phyloP scores from a whole-genome alignment of 306 rosid species.

The Ziziphus jujuba region DNA sequence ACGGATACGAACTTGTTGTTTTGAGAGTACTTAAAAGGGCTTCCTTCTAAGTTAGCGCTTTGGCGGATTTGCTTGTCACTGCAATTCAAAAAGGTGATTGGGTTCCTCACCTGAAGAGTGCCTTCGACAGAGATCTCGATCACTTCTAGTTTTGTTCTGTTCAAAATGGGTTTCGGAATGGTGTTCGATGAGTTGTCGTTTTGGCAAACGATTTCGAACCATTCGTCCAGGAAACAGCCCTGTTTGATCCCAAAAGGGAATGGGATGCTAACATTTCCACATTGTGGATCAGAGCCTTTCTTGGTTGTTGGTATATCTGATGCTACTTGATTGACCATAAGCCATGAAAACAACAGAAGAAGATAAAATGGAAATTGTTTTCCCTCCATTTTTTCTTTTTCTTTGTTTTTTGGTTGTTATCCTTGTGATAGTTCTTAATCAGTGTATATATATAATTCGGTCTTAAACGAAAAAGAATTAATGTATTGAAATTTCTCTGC shows the following conservation, averaged over 20 bases:
- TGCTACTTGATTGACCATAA: background rate
- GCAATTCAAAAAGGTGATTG: background rate
- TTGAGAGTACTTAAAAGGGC: conserved; percentile 10
- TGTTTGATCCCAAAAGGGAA: conserved; percentile 3
- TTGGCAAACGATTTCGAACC: conserved; percentile 7
- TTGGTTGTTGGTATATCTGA: background rate
- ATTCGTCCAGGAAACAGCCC: conserved; percentile 3
- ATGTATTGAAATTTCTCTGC: no score
- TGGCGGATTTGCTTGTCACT: background rate
- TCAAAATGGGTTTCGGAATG: background rate
- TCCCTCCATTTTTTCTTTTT: no score
- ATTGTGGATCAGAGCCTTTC: background rate
- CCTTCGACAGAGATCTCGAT: background rate
- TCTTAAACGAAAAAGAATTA: no score
- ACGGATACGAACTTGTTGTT: conserved; percentile 1
- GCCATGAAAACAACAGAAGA: background rate
- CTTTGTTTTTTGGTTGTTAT: no score
- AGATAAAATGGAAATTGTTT: background rate
- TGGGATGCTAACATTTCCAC: conserved; percentile 8
- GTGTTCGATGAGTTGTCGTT: no score
- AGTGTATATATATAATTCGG: no score
- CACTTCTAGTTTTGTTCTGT: background rate
- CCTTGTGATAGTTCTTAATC: no score
- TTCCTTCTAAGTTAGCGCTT: background rate
- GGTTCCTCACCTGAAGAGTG: background rate